A percentile compares a stretch with the other conserved stretches of the same genome.
These are phyloP conservation scores for Lactarius pseudohatsudake DNA, from an alignment of 768 basidiomycete genomes.

Conservation along the genomic window DNA sequence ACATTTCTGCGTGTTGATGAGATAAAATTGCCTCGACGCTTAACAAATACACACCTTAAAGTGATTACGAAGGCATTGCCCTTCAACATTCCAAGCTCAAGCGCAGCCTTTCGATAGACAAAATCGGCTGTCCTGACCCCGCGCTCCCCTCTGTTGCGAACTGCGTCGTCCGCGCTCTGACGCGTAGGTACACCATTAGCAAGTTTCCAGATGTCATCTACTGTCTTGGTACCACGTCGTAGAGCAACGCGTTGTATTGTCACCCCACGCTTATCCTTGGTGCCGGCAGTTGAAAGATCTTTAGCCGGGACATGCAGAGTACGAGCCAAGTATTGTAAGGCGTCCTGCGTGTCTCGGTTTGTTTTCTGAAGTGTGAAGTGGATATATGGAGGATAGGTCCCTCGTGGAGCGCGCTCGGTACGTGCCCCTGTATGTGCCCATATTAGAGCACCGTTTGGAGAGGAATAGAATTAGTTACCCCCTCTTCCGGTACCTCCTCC, in stretches of 20 bases:
- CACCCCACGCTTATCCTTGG: slow-evolving; percentile 97
- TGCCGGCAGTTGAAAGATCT: slow-evolving; percentile 89
- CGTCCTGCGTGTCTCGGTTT: slow-evolving; percentile 96
- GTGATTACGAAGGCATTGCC: slow-evolving; percentile 97
- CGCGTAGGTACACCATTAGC: slow-evolving; percentile 66
- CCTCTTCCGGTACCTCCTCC: slow-evolving; percentile 52
- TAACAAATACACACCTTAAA: slow-evolving; percentile 61
- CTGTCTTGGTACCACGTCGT: slow-evolving; percentile 69
- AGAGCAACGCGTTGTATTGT: slow-evolving; percentile 91
- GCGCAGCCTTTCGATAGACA: slow-evolving; percentile 73
- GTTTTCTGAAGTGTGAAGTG: slow-evolving; percentile 97
- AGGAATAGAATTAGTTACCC: slow-evolving; percentile 24
- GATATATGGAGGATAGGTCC: slow-evolving; percentile 81
- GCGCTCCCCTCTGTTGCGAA: slow-evolving; percentile 79
- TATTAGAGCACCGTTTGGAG: background rate
- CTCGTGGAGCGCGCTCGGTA: slow-evolving; percentile 52
- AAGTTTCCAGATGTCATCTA: slow-evolving; percentile 82
- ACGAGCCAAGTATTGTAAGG: slow-evolving; percentile 76
- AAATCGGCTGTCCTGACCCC: slow-evolving; percentile 88
- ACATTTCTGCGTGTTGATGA: slow-evolving; percentile 62
- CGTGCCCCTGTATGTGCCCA: slow-evolving; percentile 30
- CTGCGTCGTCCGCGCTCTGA: slow-evolving; percentile 54
- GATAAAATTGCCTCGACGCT: background rate
- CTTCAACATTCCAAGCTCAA: slow-evolving; percentile 95
- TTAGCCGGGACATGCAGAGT: slow-evolving; percentile 72